These are phyloP conservation scores for Chionographis japonica DNA, from an alignment of 106 monocot genomes.

Conservation along the genomic window DNA sequence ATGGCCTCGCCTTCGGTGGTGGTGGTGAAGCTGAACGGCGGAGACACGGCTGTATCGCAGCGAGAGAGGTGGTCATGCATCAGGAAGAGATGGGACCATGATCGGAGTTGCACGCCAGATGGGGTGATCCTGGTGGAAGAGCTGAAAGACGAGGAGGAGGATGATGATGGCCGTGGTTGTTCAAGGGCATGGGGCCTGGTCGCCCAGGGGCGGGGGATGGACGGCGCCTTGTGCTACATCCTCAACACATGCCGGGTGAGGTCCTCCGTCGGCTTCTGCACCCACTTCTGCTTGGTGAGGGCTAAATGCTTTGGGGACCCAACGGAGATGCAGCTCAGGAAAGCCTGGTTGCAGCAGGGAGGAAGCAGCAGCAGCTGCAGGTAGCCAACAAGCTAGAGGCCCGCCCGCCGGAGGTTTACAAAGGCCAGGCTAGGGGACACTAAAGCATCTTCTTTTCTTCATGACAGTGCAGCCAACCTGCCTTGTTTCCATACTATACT, in stretches of 20 bases:
- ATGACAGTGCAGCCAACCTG: no score
- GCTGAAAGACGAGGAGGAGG: conserved; percentile 14
- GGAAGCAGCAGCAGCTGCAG: no score
- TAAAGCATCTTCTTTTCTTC: no score
- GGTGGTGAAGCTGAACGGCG: conserved; percentile 33
- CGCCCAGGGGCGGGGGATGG: neutral
- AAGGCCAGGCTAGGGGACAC: no score
- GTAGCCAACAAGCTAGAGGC: no score
- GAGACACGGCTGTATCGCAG: conserved; percentile 32
- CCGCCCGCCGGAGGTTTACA: no score
- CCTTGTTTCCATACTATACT: no score
- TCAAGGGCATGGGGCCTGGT: conserved; percentile 6
- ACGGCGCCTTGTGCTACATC: conserved; percentile 1
- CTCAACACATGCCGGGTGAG: conserved; percentile 5
- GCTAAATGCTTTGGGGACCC: conserved; percentile 5
- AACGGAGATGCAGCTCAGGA: conserved; percentile 5
- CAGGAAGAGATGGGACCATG: conserved; percentile 31
- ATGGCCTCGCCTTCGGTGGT: neutral
- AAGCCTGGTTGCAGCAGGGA: conserved; percentile 3
- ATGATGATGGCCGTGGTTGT: neutral
- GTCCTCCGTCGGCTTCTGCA: conserved; percentile 5
- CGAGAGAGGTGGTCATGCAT: conserved; percentile 49
- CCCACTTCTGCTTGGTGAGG: conserved; percentile 7
- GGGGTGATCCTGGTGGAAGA: conserved; percentile 74
- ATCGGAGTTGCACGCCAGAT: conserved; percentile 28